Base-by-base conservation (phyloP, 192 early-diverging fungal genomes). In the Backusella tarrabulga region DNA sequence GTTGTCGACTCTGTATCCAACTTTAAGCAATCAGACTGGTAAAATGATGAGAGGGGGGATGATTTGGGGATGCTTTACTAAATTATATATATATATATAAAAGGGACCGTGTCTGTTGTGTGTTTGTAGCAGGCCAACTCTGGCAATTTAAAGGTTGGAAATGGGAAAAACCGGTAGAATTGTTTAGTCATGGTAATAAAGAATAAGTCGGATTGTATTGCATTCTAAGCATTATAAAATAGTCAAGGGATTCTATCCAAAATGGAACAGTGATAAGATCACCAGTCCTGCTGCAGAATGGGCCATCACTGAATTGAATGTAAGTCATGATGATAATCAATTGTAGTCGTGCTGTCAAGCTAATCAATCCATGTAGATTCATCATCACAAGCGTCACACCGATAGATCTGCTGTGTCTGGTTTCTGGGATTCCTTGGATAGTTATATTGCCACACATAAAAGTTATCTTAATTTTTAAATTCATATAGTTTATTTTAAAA, bases 71-170 rank as follows among this genome's bases (percentile, higher is more conserved):
- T 40, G 11, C 38, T 40, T 15, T 35, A 29, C 4, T 11, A 41
- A 12, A 17, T 19, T 17, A 71, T 41, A 12, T 19, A 46, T 19
- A 9, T n/a, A n/a, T n/a, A n/a, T n/a, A 35, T 2, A 2, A 32
- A 32, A 79, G 77, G 77, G 93, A 92, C 76, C 88, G 93, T 26
- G 91, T 99, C 4, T 93, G 95, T 0, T 96, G 92, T 69, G 96
- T 97, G 23, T 94, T 99, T 82, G 91, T 92, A n/a, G 91, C 90
- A 40, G 97, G 97, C 34, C 93, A 93, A 46, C 88, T 89, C 34
- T 99, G 97, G 97, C 95, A 97, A 81, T 99, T 99, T 80, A 95
- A 94, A 75, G 88, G 90, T 52, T 99, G 95, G 94, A 92, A 90
- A 74, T 97, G 93, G 89, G 87, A 89, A 42, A 87, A 92, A 29